These are phyloP conservation scores for Trichoderma breve DNA, from an alignment of 2,329 filamentous ascomycete species.

Conservation along the genomic window DNA sequence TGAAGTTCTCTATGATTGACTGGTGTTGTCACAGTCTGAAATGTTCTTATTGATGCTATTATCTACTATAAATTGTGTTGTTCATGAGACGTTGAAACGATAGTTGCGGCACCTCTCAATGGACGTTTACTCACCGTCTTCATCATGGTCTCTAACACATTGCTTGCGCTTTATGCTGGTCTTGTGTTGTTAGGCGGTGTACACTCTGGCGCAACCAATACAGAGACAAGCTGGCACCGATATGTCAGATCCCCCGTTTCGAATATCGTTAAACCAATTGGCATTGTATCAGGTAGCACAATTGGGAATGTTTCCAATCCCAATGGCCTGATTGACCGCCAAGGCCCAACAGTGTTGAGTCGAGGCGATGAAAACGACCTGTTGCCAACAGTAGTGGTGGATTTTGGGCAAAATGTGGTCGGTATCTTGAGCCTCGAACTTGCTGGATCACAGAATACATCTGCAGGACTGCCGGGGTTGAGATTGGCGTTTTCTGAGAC, in stretches of 20 bases:
- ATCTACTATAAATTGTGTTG: neutral
- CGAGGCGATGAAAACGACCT: neutral
- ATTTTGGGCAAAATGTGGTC: constrained; percentile 49
- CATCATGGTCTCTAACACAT: neutral
- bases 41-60: neutral
- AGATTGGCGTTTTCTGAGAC: constrained; percentile 50
- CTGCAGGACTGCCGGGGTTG: constrained; percentile 39
- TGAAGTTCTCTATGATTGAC: neutral
- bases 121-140: neutral
- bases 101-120: neutral
- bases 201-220: neutral
- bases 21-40: neutral
- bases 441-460: constrained; percentile 22
- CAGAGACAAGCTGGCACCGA: neutral
- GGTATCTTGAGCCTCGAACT: constrained; percentile 41
- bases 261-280: neutral
- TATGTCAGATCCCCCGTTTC: neutral
- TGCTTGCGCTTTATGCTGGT: neutral
- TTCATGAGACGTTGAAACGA: neutral
- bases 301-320: constrained; percentile 10
- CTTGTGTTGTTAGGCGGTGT: neutral
- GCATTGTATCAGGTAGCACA: neutral
- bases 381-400: constrained; percentile 40
- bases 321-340: neutral
- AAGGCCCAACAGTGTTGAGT: neutral